Base-by-base conservation (phyloP, 495 filamentous ascomycete species). In the Penicillium coprophilum region DNA sequence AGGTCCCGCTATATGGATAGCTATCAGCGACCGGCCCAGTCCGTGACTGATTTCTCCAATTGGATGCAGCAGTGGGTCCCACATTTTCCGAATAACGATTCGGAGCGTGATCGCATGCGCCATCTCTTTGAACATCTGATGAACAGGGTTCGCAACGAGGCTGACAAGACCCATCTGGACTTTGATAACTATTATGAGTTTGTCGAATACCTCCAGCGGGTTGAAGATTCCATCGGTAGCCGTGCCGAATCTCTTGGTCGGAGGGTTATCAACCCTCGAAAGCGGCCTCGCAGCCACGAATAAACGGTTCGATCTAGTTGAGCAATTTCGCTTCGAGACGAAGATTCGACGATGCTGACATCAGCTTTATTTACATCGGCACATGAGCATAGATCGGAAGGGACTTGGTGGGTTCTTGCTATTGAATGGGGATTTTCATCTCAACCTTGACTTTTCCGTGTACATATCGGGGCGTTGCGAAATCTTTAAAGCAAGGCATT, bases 111-210 rank as follows among this genome's bases (percentile, higher is more conserved):
- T 17, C 57, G 49, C 7, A 48, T 64, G 24, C 52, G 55, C 20
- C 61, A 64, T 39, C 40, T 66, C n/a, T 54, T 30, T 5, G 64
- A 66, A 9, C 57, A 51, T 10, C 15, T 51, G 28, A 20, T 38
- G 2, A 30, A 44, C 13, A n/a, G 20, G n/a, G 20, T 64, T 15
- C 50, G 15, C 34, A 36, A 34, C 2, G 36, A 23, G 17, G 41
- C 47, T 15, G 36, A 50, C 2, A 58, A 51, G 45, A 54, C 41
- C 1, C 55, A 43, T 9, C 19, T 46, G 5, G 44, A 53, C 9
- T 66, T 63, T 17, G 21, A 40, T 2, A 32, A 53, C 8, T 56
- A 57, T 17, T 27, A 58, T 19, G 46, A 59, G 19, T 58, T 57
- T 28, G 57, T 63, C 20, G 30, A 30, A n/a, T 63, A 63, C 21